Base-by-base conservation (phyloP, 768 basidiomycete species). In the Chalciporus piperatus region DNA sequence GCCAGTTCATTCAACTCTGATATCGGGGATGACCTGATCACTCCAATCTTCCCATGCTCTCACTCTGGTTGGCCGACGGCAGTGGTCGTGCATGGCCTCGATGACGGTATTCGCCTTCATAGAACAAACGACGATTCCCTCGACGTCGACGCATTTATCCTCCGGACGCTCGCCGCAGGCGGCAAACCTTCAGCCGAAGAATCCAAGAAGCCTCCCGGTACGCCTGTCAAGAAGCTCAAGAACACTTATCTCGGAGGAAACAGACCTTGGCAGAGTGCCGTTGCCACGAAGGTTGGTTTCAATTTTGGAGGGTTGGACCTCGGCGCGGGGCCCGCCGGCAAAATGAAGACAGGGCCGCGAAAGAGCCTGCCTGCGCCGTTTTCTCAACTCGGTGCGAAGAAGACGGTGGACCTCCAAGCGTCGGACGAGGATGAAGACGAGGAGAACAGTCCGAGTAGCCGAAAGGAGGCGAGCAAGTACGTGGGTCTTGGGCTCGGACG, bases 181-280 rank as follows among this genome's bases (percentile, higher is more conserved):
- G 74, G 78, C 13, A 85, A 83, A 53, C 74, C 73, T 3, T 68
- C 74, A 27, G 58, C 67, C 44, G 67, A 68, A 32, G 66, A 70
- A 51, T 63, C 65, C 16, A 90, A 88, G 75, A 83, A 76, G 50
- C 80, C 81, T 6, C 89, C 89, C 1, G 88, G 86, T 0, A 92
- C 89, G 13, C 89, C 89, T 1, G 86, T 89, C n/a, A 92, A 92
- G 76, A 83, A 77, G 62, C 66, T 75, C 51, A 84, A 84, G 69
- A 83, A 80, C 19, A 76, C 78, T 37, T 75, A 80, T 61, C 70
- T 85, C 32, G 72, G 75, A 25, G 74, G 74, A 52, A 78, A 81
- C 45, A 75, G 88, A 10, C 87, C 85, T 4, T 91, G 88, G 88
- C 88, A 89, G 66, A 90, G 89, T 61, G 88, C 88, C 4, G 79